Base-by-base conservation (phyloP, 371 early-diverging fungal species). In the Mortierella sp. region DNA sequence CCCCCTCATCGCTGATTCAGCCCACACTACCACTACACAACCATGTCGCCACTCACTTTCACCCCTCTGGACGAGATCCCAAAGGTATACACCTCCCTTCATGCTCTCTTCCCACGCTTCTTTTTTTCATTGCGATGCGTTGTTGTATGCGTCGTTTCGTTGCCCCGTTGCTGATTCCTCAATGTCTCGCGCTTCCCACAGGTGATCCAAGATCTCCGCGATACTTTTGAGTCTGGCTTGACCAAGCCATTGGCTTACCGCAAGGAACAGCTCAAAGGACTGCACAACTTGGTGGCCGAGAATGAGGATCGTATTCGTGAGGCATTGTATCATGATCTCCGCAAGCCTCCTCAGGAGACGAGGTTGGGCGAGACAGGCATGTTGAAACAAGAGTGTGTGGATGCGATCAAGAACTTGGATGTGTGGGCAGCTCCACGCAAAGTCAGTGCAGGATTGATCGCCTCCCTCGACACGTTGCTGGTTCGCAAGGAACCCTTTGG, bases 301-400 rank as follows among this genome's bases (percentile, higher is more conserved):
- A 90, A 95, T 59, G 81, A 83, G 48, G 73, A 79, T 0, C 65
- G 57, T 2, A 40, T 95, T 21, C 57, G 66, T 21, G 86, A 89
- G 16, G 94, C 94, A n/a, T 54, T 92, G 13, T 78, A 77, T 67
- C 77, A 76, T 5, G 98, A 96, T 79, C 67, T 93, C 54, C 81
- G 70, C 67, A 89, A 90, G 64, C 80, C 81, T 12, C 58, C 61
- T 28, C 48, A 67, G 17, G 90, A 90, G 53, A 50, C 80, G 16
- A 39, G 79, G n/a, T 46, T 81, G 49, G 80, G 79, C 48, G 95
- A 96, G 74, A 80, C 89, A 22, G 72, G 80, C 0, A 53, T 81
- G 27, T 73, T 87, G 17, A 72, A 82, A 41, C 92, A 86, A 57
- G 96, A 95, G 47, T 81, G 86, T 56, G 84, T 83, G 3, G 79